Conservation (phyloP, 2,329 filamentous ascomycete genomes). For the Sodiomyces alkalinus region DNA sequence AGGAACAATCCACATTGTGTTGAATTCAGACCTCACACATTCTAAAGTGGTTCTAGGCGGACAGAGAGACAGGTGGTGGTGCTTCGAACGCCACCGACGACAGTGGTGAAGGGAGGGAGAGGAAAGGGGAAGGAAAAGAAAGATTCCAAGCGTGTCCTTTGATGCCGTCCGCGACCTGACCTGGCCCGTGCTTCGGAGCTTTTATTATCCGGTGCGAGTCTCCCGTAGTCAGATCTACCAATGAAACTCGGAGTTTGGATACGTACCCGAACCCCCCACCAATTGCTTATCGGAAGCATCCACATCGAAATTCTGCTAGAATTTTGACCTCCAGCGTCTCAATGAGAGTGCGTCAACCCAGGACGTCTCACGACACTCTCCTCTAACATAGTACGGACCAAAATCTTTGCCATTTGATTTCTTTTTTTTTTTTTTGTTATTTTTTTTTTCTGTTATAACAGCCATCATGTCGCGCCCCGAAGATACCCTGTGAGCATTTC, state of each 20-base stretch:
- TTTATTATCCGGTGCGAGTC: no score
- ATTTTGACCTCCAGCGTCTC: background rate
- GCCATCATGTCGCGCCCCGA: constrained; percentile 86
- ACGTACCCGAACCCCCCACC: constrained; percentile 2
- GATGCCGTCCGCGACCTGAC: no score
- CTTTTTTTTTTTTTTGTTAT: no score
- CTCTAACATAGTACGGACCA: no score
- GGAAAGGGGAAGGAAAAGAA: background rate
- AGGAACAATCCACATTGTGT: constrained; percentile 86
- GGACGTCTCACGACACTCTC: background rate
- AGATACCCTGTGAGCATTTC: constrained; percentile 80
- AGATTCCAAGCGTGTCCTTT: constrained; percentile 2
- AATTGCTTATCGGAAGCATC: constrained; percentile 3
- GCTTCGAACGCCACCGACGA: no score
- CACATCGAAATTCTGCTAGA: constrained; percentile 3
- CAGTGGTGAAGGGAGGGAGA: constrained; percentile 5
- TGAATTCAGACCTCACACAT: constrained; percentile 1
- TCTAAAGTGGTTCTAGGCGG: no score
- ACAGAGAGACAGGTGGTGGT: no score
- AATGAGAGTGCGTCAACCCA: background rate
- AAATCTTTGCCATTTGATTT: no score
- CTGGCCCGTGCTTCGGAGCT: no score
- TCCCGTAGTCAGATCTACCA: no score
- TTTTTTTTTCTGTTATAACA: no score
- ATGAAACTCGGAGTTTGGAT: no score